These are phyloP conservation scores for Neurospora sp. DNA, from an alignment of 495 filamentous ascomycete genomes.

Conservation along the genomic window DNA sequence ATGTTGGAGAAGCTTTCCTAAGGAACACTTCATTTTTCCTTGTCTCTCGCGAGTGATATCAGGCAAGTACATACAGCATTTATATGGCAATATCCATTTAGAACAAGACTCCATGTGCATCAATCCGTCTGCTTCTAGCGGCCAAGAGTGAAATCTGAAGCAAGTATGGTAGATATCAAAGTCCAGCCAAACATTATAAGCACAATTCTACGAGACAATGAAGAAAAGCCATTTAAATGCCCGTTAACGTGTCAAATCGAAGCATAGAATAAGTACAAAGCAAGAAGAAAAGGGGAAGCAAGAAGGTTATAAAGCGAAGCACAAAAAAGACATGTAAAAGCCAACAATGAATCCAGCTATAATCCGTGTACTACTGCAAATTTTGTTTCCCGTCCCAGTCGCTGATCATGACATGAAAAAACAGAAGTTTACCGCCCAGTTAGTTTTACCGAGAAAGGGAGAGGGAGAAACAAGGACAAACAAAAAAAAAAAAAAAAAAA, in stretches of 20 bases:
- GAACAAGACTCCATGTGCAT: not conserved
- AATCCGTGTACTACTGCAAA: not conserved
- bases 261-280: slow-evolving; percentile 3
- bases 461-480: not conserved
- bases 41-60: not conserved
- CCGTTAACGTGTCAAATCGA: not conserved
- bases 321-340: slow-evolving; percentile 1
- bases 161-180: not conserved
- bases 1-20: too few species aligned
- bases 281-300: not conserved
- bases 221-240: not conserved
- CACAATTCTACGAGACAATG: not conserved
- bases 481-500: not conserved
- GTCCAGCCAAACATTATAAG: not conserved
- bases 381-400: slow-evolving; percentile 2
- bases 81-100: not conserved
- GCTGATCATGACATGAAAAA: not conserved
- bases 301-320: not conserved
- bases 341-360: not conserved
- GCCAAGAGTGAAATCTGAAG: not conserved
- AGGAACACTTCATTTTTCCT: not conserved
- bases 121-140: not conserved
- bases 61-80: not conserved
- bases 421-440: not conserved
- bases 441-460: not conserved